Conservation (phyloP, 177 flowering plant species). For the Vitis hybrid region DNA sequence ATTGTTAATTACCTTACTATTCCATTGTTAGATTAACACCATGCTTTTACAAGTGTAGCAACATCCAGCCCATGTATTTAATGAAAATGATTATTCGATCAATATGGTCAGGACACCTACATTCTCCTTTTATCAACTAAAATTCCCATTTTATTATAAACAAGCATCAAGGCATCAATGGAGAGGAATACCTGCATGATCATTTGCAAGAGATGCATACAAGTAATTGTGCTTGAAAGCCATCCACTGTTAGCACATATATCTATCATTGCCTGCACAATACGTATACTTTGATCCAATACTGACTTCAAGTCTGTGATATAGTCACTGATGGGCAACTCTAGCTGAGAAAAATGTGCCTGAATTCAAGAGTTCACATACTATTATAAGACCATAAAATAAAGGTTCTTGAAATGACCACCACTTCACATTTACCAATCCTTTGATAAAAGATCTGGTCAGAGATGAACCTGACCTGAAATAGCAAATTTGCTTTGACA, state of each 20-base stretch:
- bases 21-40: not conserved
- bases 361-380: slow-evolving; percentile 28
- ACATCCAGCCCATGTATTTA: not conserved
- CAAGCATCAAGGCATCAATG: not conserved
- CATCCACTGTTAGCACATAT: slow-evolving; percentile 98
- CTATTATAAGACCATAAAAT: not conserved
- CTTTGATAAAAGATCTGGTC: not conserved
- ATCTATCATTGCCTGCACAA: slow-evolving; percentile 98
- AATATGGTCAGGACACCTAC: not conserved
- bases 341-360: slow-evolving; percentile 94
- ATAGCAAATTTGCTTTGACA: slow-evolving; percentile 89
- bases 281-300: slow-evolving; percentile 96
- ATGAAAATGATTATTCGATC: not conserved
- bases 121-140: not conserved
- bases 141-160: not conserved
- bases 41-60: not conserved
- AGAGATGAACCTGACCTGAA: slow-evolving; percentile 59
- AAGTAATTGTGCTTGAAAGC: slow-evolving; percentile 85
- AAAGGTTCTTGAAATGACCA: not conserved
- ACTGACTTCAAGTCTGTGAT: slow-evolving; percentile 91
- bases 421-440: not conserved
- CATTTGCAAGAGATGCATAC: slow-evolving; percentile 98
- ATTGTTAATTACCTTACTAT: too few relatives aligned
- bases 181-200: slow-evolving; percentile 80
- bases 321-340: slow-evolving; percentile 89